phyloP scores from a whole-genome alignment of 176 grass and related monocot species.

The Pontederia crassipes region DNA sequence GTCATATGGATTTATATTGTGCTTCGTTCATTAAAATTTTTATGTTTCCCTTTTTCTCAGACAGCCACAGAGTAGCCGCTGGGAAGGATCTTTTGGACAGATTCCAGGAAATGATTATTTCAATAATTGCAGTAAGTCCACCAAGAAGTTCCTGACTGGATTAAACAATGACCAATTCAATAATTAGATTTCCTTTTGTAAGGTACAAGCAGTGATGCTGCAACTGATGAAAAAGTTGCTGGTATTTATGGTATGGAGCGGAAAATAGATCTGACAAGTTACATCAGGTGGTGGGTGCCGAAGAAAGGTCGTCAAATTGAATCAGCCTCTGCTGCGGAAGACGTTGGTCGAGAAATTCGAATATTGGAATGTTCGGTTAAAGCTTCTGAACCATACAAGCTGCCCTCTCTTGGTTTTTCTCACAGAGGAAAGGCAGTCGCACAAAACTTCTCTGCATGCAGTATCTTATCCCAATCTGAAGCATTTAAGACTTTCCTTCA shows the following conservation, averaged over 20 bases:
- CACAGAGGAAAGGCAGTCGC: slow-evolving; percentile 36
- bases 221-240: slow-evolving; percentile 49
- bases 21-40: slow-evolving; percentile 18
- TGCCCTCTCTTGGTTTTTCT: slow-evolving; percentile 61
- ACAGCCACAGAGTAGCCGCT: slow-evolving; percentile 76
- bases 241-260: slow-evolving; percentile 55
- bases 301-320: slow-evolving; percentile 71
- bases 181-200: slow-evolving; percentile 31
- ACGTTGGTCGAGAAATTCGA: slow-evolving; percentile 61
- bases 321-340: slow-evolving; percentile 41
- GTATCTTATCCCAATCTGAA: slow-evolving; percentile 76
- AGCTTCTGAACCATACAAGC: slow-evolving; percentile 69
- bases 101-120: slow-evolving; percentile 70
- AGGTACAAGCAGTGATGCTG: slow-evolving; percentile 65
- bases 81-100: slow-evolving; percentile 78
- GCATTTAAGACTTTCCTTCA: slow-evolving; percentile 74
- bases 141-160: background rate
- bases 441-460: slow-evolving; percentile 44
- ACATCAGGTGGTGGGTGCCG: slow-evolving; percentile 91
- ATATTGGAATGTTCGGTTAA: slow-evolving; percentile 63
- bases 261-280: slow-evolving; percentile 96
- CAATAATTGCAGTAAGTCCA: slow-evolving; percentile 47
- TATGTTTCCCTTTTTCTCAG: slow-evolving; percentile 27
- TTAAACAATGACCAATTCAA: background rate
- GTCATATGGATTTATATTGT: slow-evolving; percentile 1